Conservation (phyloP, 73 alveolate genomes). For the Tetrahymena malaccensis region DNA sequence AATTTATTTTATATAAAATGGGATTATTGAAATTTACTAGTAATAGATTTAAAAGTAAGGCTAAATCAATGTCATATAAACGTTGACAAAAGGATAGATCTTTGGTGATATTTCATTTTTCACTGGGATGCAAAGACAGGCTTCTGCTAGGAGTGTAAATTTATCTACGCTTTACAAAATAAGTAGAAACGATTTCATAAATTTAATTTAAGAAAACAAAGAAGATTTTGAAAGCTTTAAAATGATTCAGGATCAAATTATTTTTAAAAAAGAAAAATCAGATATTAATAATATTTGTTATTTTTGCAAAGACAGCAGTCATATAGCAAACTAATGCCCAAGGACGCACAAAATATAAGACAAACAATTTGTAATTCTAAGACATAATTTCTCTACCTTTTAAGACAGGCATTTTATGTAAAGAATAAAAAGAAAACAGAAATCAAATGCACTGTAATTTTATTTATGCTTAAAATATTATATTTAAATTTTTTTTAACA, state of each 20-base stretch:
- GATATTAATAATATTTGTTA: background rate
- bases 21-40: background rate
- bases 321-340: background rate
- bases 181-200: background rate
- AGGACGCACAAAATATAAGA: background rate
- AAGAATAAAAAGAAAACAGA: background rate
- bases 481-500: too few species aligned
- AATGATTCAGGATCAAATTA: background rate
- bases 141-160: constrained; percentile 8
- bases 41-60: background rate
- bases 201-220: background rate
- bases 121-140: background rate
- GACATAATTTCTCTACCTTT: background rate
- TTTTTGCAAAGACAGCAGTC: background rate
- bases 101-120: constrained; percentile 29
- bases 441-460: background rate
- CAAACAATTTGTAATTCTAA: background rate
- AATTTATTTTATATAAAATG: background rate
- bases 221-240: constrained; percentile 16
- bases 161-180: constrained; percentile 6
- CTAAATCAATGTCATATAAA: background rate
- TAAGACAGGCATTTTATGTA: background rate
- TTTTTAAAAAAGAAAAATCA: background rate
- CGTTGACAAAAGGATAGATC: background rate
- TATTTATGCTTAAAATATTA: too few species aligned